phyloP scores from a whole-genome alignment of 306 rosid genomes.

The Vigna trinervia region DNA sequence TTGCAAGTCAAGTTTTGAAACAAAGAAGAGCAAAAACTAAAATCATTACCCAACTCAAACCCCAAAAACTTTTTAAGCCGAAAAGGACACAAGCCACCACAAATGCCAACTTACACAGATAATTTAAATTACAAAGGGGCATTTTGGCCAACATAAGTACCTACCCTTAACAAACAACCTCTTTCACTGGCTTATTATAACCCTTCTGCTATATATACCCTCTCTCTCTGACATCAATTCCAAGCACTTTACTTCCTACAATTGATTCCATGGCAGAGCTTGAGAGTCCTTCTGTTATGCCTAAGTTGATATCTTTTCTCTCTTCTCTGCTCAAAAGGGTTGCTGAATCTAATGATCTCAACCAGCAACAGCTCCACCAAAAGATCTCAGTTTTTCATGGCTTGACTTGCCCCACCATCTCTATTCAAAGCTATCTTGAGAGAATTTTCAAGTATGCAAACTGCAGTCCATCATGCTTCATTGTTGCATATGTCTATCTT shows the following conservation, averaged over 20 bases:
- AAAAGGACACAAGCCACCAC: constrained; percentile 49
- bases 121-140: constrained; percentile 39
- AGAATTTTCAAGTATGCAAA: constrained; percentile 95
- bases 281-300: constrained; percentile 77
- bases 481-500: constrained; percentile 89
- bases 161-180: constrained; percentile 38
- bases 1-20: constrained; percentile 54
- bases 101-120: constrained; percentile 46
- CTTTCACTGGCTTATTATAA: constrained; percentile 13
- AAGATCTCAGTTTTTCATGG: constrained; percentile 92
- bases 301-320: constrained; percentile 71
- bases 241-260: constrained; percentile 41
- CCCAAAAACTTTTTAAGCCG: constrained; percentile 38
- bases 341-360: constrained; percentile 76
- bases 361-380: constrained; percentile 54
- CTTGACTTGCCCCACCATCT: constrained; percentile 74
- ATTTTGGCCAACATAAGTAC: constrained; percentile 43
- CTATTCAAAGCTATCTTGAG: constrained; percentile 80
- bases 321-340: constrained; percentile 85
- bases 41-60: constrained; percentile 44
- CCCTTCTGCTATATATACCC: constrained; percentile 22
- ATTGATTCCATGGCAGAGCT: constrained; percentile 76
- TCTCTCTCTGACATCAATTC: constrained; percentile 35
- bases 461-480: constrained; percentile 88
- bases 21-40: constrained; percentile 8